Conservation (phyloP, 2,329 filamentous ascomycete genomes). For the Scopulariopsis brevicaulis region DNA sequence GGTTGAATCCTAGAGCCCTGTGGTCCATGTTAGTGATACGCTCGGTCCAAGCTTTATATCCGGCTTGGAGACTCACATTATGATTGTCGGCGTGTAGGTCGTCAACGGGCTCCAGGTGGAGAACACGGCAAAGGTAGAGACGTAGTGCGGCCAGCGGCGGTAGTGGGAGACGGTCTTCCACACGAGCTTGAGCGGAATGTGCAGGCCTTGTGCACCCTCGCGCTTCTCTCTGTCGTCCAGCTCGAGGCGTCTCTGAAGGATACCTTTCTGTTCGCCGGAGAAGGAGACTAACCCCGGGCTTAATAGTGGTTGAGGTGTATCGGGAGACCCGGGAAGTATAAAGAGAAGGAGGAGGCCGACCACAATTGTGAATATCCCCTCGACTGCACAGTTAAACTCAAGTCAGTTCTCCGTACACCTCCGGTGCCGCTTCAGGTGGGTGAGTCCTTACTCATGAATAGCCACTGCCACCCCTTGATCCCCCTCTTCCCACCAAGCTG, state of each 20-base stretch:
- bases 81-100: conserved; percentile 36
- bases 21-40: not conserved
- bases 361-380: conserved; percentile 29
- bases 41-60: not conserved
- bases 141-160: conserved; percentile 33
- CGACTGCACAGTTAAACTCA: conserved; percentile 18
- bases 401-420: not conserved
- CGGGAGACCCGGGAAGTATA: conserved; percentile 29
- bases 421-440: not conserved
- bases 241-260: conserved; percentile 22
- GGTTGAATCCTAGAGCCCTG: conserved; percentile 30
- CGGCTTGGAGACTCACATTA: conserved; percentile 15
- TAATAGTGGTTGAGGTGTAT: conserved; percentile 23
- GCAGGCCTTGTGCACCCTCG: conserved; percentile 18
- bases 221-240: conserved; percentile 16
- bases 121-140: conserved; percentile 37
- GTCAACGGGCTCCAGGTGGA: conserved; percentile 39
- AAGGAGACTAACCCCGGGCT: conserved; percentile 25
- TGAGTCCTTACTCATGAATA: conserved; percentile 29
- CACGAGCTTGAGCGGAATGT: conserved; percentile 24
- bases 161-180: conserved; percentile 31
- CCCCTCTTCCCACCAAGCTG: conserved; percentile 27
- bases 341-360: conserved; percentile 26
- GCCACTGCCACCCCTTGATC: conserved; percentile 36
- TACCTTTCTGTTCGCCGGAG: conserved; percentile 17